Conservation (phyloP, 129 eudicot genomes). For the Calendula officinalis region DNA sequence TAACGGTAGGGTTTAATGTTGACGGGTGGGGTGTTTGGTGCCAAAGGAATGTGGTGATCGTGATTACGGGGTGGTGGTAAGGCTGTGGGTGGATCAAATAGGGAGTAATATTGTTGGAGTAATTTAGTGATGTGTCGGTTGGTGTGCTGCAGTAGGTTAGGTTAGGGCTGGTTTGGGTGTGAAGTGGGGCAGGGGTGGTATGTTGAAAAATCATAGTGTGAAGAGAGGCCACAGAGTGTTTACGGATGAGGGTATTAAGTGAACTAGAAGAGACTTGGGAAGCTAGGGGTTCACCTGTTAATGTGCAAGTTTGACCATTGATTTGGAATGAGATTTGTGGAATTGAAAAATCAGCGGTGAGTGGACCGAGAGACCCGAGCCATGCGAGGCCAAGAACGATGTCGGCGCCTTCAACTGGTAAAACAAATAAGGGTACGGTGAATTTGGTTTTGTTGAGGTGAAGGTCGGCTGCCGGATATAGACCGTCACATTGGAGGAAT, state of each 20-base stretch:
- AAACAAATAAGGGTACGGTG: neutral
- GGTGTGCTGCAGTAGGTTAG: neutral
- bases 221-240: neutral
- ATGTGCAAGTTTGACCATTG: neutral
- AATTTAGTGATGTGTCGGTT: neutral
- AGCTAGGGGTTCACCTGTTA: neutral
- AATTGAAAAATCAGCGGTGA: neutral
- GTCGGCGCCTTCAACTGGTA: neutral
- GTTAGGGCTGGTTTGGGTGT: too few relatives aligned
- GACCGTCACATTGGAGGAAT: neutral
- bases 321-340: neutral
- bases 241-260: neutral
- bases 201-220: neutral
- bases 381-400: neutral
- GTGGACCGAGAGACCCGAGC: neutral
- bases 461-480: neutral
- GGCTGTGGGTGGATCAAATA: neutral
- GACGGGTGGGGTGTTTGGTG: too few relatives aligned
- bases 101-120: neutral
- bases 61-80: neutral
- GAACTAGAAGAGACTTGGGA: neutral
- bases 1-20: neutral
- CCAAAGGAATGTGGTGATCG: neutral
- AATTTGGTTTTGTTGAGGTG: neutral
- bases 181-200: neutral